Percentiles rank a stretch among this genome's conserved stretches.
phyloP scores from a whole-genome alignment of 176 grass and related monocot genomes.

The Raddia guianensis region DNA sequence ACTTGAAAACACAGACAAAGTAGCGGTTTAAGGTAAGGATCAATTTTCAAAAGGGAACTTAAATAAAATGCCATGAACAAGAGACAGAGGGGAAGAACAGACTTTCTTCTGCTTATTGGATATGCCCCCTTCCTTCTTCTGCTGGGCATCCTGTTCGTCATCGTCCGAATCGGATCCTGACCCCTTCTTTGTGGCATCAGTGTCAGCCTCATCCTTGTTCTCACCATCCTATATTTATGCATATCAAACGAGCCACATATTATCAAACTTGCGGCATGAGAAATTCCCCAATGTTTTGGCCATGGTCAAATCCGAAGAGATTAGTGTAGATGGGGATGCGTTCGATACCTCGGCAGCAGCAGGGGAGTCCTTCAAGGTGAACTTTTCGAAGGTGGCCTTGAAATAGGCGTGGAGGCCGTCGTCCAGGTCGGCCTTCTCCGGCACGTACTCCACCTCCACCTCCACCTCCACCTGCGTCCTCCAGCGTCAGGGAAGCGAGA shows the following conservation, averaged over 20 bases:
- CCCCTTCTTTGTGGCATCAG: slow-evolving; percentile 56
- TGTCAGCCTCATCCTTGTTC: slow-evolving; percentile 60
- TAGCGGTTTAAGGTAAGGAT: background rate
- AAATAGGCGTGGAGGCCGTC: slow-evolving; percentile 70
- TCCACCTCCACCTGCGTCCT: slow-evolving; percentile 57
- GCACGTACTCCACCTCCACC: slow-evolving; percentile 88
- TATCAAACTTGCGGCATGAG: background rate
- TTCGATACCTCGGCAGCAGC: slow-evolving; percentile 44
- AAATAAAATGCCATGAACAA: background rate
- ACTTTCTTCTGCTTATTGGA: slow-evolving; percentile 98
- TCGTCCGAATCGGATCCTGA: slow-evolving; percentile 62
- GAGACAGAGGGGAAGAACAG: background rate
- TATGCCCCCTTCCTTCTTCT: slow-evolving; percentile 77
- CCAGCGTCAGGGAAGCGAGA: background rate
- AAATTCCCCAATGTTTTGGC: slow-evolving; percentile 3
- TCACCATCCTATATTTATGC: slow-evolving; percentile 47
- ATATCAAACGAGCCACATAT: background rate
- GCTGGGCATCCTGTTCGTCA: slow-evolving; percentile 66
- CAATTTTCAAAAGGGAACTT: background rate
- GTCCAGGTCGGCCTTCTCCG: slow-evolving; percentile 77
- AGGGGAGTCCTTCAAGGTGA: slow-evolving; percentile 71
- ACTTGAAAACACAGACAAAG: slow-evolving; percentile 38
- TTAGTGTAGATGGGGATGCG: background rate
- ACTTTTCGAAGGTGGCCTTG: slow-evolving; percentile 83
- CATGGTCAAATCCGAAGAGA: background rate